phyloP scores from a whole-genome alignment of 306 rosid species.

The Castanospermum australe region DNA sequence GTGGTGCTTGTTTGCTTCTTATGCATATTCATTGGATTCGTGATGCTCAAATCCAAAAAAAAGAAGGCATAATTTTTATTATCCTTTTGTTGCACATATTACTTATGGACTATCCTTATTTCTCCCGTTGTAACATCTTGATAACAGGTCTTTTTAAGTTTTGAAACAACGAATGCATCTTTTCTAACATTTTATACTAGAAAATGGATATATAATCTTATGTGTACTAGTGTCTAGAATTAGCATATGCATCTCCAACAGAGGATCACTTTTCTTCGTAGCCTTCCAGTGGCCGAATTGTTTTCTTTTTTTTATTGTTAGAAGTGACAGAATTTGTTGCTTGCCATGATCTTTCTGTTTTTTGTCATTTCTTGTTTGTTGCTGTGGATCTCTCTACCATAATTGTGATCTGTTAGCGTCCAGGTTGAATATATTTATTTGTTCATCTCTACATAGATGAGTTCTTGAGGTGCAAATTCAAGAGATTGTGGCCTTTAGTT shows the following conservation, averaged over 20 bases:
- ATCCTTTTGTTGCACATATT: not conserved
- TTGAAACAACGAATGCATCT: not conserved
- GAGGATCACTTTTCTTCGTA: not conserved
- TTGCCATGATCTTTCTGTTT: no score
- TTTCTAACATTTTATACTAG: not conserved
- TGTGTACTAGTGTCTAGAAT: not conserved
- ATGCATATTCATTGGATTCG: constrained; percentile 69
- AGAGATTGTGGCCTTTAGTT: no score
- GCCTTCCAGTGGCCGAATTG: not conserved
- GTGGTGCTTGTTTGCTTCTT: constrained; percentile 75
- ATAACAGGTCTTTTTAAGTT: not conserved
- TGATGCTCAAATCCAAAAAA: constrained; percentile 93
- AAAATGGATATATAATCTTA: not conserved
- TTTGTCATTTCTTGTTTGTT: no score
- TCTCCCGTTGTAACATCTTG: not conserved
- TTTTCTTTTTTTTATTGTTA: not conserved
- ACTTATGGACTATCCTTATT: not conserved
- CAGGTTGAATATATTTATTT: no score
- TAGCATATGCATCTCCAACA: not conserved
- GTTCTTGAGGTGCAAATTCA: no score
- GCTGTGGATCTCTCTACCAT: no score
- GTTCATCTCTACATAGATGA: no score
- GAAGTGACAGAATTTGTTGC: no score
- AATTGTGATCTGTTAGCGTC: no score
- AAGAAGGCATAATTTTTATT: constrained; percentile 60